These are phyloP conservation scores for Dalbergia cultrata DNA, from an alignment of 306 rosid species.

Conservation along the genomic window DNA sequence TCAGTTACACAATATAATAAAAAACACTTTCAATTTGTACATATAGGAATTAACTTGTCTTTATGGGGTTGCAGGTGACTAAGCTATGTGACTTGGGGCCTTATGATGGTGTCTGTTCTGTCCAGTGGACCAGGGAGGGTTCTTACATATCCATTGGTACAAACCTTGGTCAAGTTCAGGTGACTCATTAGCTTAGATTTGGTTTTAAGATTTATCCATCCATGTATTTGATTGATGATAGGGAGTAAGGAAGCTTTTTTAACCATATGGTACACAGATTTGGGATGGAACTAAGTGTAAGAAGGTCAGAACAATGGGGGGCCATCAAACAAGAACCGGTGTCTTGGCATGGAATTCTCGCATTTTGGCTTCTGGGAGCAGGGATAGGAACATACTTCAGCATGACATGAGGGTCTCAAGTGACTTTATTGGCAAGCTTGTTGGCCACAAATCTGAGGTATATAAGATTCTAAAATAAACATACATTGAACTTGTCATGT, in stretches of 20 bases:
- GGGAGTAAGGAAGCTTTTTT: conserved; percentile 35
- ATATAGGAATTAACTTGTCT: neutral
- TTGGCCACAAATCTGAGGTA: conserved; percentile 99
- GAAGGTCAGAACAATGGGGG: conserved; percentile 94
- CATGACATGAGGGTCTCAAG: conserved; percentile 90
- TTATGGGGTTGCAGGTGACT: conserved; percentile 72
- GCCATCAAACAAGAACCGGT: conserved; percentile 98
- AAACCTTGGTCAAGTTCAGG: conserved; percentile 96
- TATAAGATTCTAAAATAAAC: neutral
- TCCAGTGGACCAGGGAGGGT: conserved; percentile 97
- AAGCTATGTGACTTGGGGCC: conserved; percentile 96
- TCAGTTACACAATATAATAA: neutral
- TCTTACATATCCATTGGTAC: conserved; percentile 94
- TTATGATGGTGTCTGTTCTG: conserved; percentile 94
- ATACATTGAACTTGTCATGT: conserved; percentile 3
- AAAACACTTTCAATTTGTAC: neutral
- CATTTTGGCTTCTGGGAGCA: conserved; percentile 90
- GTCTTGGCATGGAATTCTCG: conserved; percentile 98
- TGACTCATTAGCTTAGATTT: conserved; percentile 41
- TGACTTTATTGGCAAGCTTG: conserved; percentile 77
- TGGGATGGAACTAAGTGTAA: conserved; percentile 97
- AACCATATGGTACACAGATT: conserved; percentile 57
- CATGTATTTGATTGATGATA: conserved; percentile 6
- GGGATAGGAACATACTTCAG: conserved; percentile 94
- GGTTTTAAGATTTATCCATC: neutral